Base-by-base conservation (phyloP, 352 stramenopile species). In the Phytophthora melonis region DNA sequence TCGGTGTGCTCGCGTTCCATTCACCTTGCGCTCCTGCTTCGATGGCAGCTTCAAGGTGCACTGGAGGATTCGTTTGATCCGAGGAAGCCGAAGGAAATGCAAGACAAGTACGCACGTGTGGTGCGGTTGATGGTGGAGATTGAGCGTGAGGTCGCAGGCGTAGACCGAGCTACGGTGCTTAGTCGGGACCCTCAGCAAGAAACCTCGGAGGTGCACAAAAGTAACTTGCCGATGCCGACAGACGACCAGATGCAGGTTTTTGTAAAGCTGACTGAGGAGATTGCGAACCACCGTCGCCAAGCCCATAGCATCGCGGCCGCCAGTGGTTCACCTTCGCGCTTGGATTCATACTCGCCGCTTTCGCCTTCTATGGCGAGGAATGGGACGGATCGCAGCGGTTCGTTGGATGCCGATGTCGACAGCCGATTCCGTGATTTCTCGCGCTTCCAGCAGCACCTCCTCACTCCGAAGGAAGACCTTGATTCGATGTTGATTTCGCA, bases 1-100 rank as follows among this genome's bases (percentile, higher is more conserved):
- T 96, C 90, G 21, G 89, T 97, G 34, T 95, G 89, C 64, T 93
- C 89, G 50, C 90, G 90, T 4, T 97, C 89, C 8, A 96, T 97
- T 53, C 88, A 94, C 53, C 66, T 97, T 9, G 91, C 88, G 13
- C 66, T 97, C 55, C 74, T 96, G 21, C 83, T 97, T 53, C 84
- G 88, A 63, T 97, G 90, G 91, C 88, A 95, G 61, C 67, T 97
- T n/a, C 89, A 96, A 81, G 90, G 88, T 3, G 88, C 89, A 18
- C 72, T 97, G 3, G 90, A 96, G 73, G 90, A 97, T 60, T 90
- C 90, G 1, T 88, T 94, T 58, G 90, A 97, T 59, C 41, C 70
- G 25, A 88, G 92, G 58, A 87, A 92, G 8, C 84, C 84, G 7
- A 90, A 92, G 47, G 82, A 94, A 1, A 95, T 94, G 83, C 89